Evolutionary conservation across 768 basidiomycete genomes (phyloP), one percentile per base, ranked within the genome.

Genomic region (Lactarius evosmus): DNA sequence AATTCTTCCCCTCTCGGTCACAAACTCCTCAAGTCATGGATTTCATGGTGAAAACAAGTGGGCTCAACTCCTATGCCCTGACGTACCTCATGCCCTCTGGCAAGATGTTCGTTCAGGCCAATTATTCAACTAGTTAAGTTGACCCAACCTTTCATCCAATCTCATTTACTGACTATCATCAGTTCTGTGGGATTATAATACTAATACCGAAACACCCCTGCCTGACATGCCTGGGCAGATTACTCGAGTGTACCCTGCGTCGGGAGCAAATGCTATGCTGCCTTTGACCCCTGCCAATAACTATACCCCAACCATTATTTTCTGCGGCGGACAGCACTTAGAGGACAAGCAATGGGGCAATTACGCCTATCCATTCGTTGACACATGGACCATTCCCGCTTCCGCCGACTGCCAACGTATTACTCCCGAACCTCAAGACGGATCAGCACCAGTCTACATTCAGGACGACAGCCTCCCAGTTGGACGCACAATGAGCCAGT

Each of bases 241-340:
- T 51, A 87, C 83, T 25, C 87, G 93, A 32, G 89, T 92, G 4
- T 95, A 95, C 71, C 93, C 93, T 12, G 95, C 89, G 0, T 93
- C 93, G 8, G 93, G 91, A 32, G 95, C 88, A 0, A 82, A 82
- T 2, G 89, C 89, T 44, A 92, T 98, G 88, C 82, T 98, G 1
- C 95, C 95, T 7, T 80, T 98, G 16, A 95, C 91, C 2, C 88
- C 90, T 5, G 88, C 81, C 33, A 96, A 95, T 77, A 88, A 91
- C 72, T 98, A 91, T 73, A 83, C 80, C 0, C 91, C 88, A 0
- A 92, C 92, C 0, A 72, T 96, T 49, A 70, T 98, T 52, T 95
- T 97, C 77, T 98, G 95, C 66, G 95, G 95, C 60, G 95, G 95
- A 32, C 83, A 84, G 7, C 81, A 90, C 73, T 88, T 95, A 83